Base-by-base conservation (phyloP, 768 basidiomycete genomes). In the Tephrocybe sp. region DNA sequence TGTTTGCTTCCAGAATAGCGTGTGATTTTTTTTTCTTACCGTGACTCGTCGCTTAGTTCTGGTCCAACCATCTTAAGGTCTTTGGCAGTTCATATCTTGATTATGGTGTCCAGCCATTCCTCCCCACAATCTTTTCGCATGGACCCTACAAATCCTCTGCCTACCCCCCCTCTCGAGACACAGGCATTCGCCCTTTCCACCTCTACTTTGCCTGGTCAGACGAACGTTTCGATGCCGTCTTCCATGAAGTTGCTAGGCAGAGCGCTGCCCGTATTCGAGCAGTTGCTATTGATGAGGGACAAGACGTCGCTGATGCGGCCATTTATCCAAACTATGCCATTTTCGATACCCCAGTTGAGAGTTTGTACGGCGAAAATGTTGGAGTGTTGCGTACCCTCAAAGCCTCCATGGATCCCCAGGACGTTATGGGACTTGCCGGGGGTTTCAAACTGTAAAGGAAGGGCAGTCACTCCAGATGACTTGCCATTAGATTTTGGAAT, bases 361-460 rank as follows among this genome's bases (percentile, higher is more conserved):
- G 60, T 10, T 68, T 87, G 25, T 84, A 79, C 51, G 82, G 79
- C 2, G 51, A 37, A 2, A 78, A 83, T 50, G 38, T 86, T 1
- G 58, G 58, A 13, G 60, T 42, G 42, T 56, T 85, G 53, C 52
- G 59, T 45, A 52, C 43, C 11, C 61, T 84, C 12, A 79, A 77
- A 58, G 57, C 53, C 50, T 45, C 36, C 23, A 69, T 79, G 43
- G 84, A 87, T 62, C 84, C 83, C 0, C 42, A 65, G 12, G 71
- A 79, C 57, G 71, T 85, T 33, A 86, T 87, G 83, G 75, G 72
- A 13, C 73, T 84, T 13, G 72, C 83, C n/a, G 84, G 83, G 4
- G 84, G 84, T 7, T 84, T 75, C 64, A 84, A 83, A 64, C 65
- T 80, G 34, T 73, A 55, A 68, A 2, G 6, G 12, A 7, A 12